These are phyloP conservation scores for Brettanomyces custersianus DNA, from an alignment of 805 yeast genomes.

Conservation along the genomic window DNA sequence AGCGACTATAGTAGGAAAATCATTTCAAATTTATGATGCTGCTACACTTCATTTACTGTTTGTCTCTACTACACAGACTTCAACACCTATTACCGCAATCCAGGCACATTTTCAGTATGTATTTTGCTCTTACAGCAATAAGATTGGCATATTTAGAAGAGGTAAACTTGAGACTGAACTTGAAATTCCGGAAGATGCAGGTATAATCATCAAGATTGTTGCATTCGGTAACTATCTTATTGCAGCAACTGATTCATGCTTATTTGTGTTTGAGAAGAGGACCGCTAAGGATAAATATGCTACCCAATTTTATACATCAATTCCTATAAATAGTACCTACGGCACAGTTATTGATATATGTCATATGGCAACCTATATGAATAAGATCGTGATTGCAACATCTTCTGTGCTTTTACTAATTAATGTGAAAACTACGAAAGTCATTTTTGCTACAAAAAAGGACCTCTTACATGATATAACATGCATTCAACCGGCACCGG, in stretches of 20 bases:
- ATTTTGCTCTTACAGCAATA: conserved; percentile 64
- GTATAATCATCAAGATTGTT: conserved; percentile 38
- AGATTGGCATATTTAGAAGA: conserved; percentile 72
- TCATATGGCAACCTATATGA: conserved; percentile 89
- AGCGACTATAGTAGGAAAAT: conserved; percentile 81
- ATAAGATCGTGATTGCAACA: conserved; percentile 83
- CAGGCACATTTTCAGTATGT: conserved; percentile 79
- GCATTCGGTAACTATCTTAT: conserved; percentile 76
- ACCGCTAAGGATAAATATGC: conserved; percentile 31
- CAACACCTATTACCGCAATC: conserved; percentile 57
- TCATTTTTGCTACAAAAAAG: conserved; percentile 36
- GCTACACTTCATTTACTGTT: conserved; percentile 76
- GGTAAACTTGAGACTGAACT: conserved; percentile 52
- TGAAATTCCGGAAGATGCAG: conserved; percentile 18
- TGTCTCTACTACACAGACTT: conserved; percentile 75
- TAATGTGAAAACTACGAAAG: conserved; percentile 72
- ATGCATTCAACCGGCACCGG: conserved; percentile 78
- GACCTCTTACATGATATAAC: conserved; percentile 53
- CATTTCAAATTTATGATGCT: conserved; percentile 91
- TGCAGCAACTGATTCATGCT: conserved; percentile 34
- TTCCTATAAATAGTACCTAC: conserved; percentile 49
- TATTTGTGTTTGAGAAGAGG: conserved; percentile 26
- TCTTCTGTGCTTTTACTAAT: conserved; percentile 48
- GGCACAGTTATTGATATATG: conserved; percentile 62
- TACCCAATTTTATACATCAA: conserved; percentile 59